Base-by-base conservation (phyloP, 164 flowering plant species). In the Tetracentron sinense region DNA sequence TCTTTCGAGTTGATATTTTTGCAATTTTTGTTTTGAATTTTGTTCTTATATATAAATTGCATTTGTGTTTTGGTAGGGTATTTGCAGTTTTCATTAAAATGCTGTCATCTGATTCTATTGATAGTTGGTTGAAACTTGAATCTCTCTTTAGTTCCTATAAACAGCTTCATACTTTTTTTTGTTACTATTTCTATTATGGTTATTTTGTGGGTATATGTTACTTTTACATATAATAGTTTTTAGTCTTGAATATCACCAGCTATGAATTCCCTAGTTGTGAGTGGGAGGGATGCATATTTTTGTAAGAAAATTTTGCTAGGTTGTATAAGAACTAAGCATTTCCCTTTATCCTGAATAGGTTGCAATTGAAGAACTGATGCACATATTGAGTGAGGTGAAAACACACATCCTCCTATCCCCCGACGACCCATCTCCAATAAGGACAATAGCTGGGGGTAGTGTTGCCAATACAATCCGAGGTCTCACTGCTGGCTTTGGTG, bases 401-500 rank as follows among this genome's bases (percentile, higher is more conserved):
- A 62, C 78, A 49, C 88, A 85, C 70, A 75, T 74, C 35, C 66
- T 75, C 50, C 72, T 85, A 51, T 69, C 78, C 27, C 72, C 77
- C 7, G 79, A 77, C 55, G 84, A 69, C 21, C 56, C 77, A 6
- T 77, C 82, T 72, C 73, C 83, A 3, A n/a, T 83, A 33, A 88
- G 71, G 71, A 83, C 96, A 21, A 79, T 90, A 26, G 97, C 97
- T 26, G 98, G 98, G 17, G 98, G 98, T 16, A 93, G 98, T 70
- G 92, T 93, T 31, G 88, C 98, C 53, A 94, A 94, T 60, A 90
- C 98, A 0, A 70, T 94, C 67, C 78, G 98, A 71, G 98, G 98
- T 62, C 80, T 94, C 28, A 62, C 83, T 58, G 77, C 79, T 0
- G 93, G 97, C 21, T 90, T 90, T 76, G 96, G 92, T 11, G 56